Evolutionary conservation across 805 yeast genomes (phyloP), one percentile per base, ranked within the genome.

Genomic region (Isabelozyma rhagii): DNA sequence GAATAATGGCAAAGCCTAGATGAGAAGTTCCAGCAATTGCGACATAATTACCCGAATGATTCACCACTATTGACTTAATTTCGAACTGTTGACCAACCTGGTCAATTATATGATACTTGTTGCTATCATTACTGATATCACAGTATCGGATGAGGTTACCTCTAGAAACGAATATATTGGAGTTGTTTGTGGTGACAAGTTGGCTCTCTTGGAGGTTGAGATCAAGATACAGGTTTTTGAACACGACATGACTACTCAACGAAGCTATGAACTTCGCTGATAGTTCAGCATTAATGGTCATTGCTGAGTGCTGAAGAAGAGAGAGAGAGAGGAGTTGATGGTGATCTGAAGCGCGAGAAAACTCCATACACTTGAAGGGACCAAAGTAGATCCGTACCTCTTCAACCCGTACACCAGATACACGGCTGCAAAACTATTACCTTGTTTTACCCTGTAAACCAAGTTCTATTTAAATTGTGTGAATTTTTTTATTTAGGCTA

Each of bases 31-130:
- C 41, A 18, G 18, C 18, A 39, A 39, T 18, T 11, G 41, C 41
- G 10, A 39, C 41, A 18, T 39, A 17, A n/a, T 39, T 39, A 4
- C 78, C 81, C 38, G 71, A 58, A 4, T 57, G 49, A 57, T 81
- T 81, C 47, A 77, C 50, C 17, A 57, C 56, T 17, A 80, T 45
- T 0, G 65, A 63, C 3, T 55, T 51, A 28, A 78, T 71, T 15
- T 60, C 61, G 49, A 68, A 69, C 8, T 45, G 41, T 10, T 63
- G 63, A 28, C 63, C 43, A 4, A 28, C 27, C 13, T 52, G 47
- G 13, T 55, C 54, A 17, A 71, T 47, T 11, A 64, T 27, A 39
- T 55, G 53, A 55, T 63, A 71, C 41, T 56, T 57, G 8, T 51
- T 49, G 1, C 57, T 49, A 25, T 45, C 50, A 3, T 63, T 56